Conservation (phyloP, 176 grass and related monocot genomes). For the Phoenix roebelenii region DNA sequence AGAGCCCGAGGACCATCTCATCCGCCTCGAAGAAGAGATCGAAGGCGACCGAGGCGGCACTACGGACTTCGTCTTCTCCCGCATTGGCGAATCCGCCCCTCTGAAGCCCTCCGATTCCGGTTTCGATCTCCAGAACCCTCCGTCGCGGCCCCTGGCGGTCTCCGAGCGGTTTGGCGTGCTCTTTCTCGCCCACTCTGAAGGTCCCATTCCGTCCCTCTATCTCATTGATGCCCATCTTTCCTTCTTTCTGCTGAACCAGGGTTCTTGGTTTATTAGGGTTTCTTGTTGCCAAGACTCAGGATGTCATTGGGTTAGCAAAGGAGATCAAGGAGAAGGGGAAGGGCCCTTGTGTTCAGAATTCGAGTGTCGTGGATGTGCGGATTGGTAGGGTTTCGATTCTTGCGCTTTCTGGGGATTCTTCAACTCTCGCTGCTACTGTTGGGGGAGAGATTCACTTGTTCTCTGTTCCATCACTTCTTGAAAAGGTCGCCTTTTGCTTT, state of each 20-base stretch:
- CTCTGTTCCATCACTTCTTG: constrained; percentile 52
- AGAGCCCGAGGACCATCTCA: neutral
- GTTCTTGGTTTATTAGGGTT: constrained; percentile 45
- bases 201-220: constrained; percentile 5
- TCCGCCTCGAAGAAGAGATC: constrained; percentile 44
- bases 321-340: constrained; percentile 68
- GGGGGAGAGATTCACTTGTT: constrained; percentile 64
- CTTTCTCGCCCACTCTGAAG: constrained; percentile 61
- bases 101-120: constrained; percentile 37
- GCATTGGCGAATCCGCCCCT: constrained; percentile 68
- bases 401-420: constrained; percentile 54
- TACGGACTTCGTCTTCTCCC: constrained; percentile 72
- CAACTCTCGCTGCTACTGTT: constrained; percentile 42
- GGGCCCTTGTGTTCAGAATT: constrained; percentile 47
- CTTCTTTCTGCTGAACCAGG: neutral
- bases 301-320: constrained; percentile 53
- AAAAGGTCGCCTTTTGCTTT: constrained; percentile 29
- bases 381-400: constrained; percentile 61
- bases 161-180: constrained; percentile 56
- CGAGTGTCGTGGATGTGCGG: constrained; percentile 48
- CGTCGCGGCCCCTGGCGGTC: constrained; percentile 48
- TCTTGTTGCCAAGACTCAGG: constrained; percentile 65
- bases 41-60: constrained; percentile 55
- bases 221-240: too few relatives aligned
- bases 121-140: constrained; percentile 66